phyloP scores from a whole-genome alignment of 2,329 filamentous ascomycete species.

The Chaetomium globosum region DNA sequence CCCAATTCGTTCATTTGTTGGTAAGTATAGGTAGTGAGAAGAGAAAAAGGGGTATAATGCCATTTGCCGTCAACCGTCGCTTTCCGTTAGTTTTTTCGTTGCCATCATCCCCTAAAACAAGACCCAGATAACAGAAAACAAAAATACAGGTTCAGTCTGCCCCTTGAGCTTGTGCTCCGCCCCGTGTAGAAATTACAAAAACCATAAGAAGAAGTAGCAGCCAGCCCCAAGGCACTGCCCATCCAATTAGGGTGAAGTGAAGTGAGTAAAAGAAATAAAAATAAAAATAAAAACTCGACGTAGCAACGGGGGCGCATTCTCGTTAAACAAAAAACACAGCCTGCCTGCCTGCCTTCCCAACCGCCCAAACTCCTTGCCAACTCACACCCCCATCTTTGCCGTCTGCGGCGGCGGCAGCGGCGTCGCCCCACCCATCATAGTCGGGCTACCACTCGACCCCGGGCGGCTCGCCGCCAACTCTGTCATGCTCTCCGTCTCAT shows the following conservation, averaged over 20 bases:
- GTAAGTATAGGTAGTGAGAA: neutral
- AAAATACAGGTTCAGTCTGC: neutral
- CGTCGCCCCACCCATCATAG: conserved; percentile 19
- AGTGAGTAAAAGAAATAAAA: neutral
- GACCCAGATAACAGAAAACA: neutral
- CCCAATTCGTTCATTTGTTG: neutral
- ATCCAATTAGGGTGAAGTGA: neutral
- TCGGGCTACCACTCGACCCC: conserved; percentile 39
- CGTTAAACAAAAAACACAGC: neutral
- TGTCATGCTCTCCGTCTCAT: conserved; percentile 56
- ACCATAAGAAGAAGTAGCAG: neutral
- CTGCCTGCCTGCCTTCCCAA: neutral
- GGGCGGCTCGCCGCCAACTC: conserved; percentile 48
- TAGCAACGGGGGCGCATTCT: no score
- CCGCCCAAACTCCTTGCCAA: neutral
- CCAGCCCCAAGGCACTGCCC: conserved; percentile 1
- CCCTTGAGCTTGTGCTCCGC: conserved; percentile 3
- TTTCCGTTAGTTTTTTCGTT: conserved; percentile 1
- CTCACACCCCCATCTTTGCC: conserved; percentile 12
- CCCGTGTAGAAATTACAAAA: conserved; percentile 1
- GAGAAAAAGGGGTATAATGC: conserved; percentile 13
- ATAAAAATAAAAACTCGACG: neutral
- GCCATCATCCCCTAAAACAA: conserved; percentile 4
- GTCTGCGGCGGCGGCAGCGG: neutral
- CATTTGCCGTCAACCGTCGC: conserved; percentile 1